phyloP scores from a whole-genome alignment of 169 alveolate species.

The Plasmodium sp. region DNA sequence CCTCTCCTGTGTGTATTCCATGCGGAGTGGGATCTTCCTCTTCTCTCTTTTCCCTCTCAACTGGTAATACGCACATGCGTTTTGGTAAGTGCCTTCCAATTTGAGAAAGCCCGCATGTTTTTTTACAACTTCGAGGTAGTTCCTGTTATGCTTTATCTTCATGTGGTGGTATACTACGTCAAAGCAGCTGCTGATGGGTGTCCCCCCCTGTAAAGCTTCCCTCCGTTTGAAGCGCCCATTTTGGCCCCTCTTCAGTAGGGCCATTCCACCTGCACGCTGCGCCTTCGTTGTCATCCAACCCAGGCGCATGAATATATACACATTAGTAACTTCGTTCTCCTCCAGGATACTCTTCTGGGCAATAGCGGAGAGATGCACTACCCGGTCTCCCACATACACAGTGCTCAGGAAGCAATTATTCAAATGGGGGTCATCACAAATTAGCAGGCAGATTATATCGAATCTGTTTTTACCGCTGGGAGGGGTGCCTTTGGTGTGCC shows the following conservation, averaged over 20 bases:
- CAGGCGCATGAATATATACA: conserved; percentile 10
- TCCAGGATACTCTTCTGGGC: conserved; percentile 18
- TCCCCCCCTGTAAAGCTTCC: background rate
- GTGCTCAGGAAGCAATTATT: conserved; percentile 32
- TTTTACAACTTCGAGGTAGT: background rate
- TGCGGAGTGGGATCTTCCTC: background rate
- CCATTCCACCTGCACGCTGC: background rate
- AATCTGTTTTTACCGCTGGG: background rate
- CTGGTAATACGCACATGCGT: conserved; percentile 16
- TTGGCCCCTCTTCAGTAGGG: background rate
- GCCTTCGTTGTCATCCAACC: background rate
- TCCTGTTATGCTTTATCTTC: background rate
- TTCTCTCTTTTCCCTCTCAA: conserved; percentile 17
- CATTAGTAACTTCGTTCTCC: conserved; percentile 13
- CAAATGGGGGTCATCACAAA: conserved; percentile 13
- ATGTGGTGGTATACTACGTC: background rate
- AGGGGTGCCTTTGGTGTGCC: background rate
- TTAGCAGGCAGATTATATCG: background rate
- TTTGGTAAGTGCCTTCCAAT: background rate
- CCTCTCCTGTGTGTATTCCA: conserved; percentile 4
- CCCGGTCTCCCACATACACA: background rate
- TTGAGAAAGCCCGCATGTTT: background rate
- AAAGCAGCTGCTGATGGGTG: conserved; percentile 13
- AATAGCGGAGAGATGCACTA: background rate
- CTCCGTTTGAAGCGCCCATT: background rate